Conservation (phyloP, 2,329 filamentous ascomycete genomes). For the Bipolaris zeicola region DNA sequence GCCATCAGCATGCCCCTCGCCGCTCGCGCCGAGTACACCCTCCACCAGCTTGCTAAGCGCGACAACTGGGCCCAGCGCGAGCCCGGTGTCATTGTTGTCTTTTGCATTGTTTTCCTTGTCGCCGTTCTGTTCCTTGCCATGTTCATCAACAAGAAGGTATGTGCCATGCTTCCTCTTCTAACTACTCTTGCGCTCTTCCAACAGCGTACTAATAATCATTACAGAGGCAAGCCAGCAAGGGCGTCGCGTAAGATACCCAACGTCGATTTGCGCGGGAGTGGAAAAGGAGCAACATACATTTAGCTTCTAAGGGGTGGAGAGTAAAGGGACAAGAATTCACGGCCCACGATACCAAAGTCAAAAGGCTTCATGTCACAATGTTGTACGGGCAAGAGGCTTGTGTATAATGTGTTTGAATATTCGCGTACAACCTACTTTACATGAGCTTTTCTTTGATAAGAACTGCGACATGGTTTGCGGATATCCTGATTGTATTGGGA, state of each 20-base stretch:
- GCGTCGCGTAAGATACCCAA: constrained; percentile 22
- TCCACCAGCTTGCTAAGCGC: constrained; percentile 57
- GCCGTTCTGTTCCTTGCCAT: constrained; percentile 57
- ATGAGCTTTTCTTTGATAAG: constrained; percentile 18
- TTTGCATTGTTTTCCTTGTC: constrained; percentile 65
- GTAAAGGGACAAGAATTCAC: constrained; percentile 5
- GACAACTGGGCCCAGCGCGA: constrained; percentile 63
- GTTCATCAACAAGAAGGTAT: constrained; percentile 55
- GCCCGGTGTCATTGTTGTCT: constrained; percentile 66
- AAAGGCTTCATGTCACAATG: constrained; percentile 7
- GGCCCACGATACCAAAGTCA: constrained; percentile 11
- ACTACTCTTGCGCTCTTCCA: not conserved
- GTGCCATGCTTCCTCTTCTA: constrained; percentile 7
- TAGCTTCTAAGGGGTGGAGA: not conserved
- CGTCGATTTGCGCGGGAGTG: constrained; percentile 12
- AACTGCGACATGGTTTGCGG: constrained; percentile 29
- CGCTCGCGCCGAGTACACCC: constrained; percentile 45
- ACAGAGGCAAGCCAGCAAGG: constrained; percentile 22
- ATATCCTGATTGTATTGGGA: constrained; percentile 32
- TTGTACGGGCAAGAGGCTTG: constrained; percentile 12
- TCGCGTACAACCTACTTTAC: constrained; percentile 15
- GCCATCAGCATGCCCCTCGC: constrained; percentile 46
- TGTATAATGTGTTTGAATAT: constrained; percentile 41
- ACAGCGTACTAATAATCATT: constrained; percentile 6
- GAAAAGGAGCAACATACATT: not conserved